Evolutionary conservation across 163 green algal genomes (phyloP).

Genomic region (Chlamydomonas reinhardtii): DNA sequence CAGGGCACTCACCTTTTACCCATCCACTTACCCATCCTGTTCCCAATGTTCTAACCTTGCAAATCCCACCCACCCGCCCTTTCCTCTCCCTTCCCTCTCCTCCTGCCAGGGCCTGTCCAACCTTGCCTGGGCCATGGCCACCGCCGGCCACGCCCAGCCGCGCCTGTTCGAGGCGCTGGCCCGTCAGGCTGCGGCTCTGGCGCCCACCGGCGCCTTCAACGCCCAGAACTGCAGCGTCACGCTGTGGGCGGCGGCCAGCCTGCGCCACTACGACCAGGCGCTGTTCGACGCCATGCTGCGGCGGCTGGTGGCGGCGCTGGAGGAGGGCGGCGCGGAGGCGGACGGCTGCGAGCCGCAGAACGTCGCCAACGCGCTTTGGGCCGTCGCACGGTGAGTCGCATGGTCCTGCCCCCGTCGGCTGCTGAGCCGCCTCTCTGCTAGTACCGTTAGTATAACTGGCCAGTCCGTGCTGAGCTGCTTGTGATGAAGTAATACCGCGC

Average conservation of each 20-base stretch:
- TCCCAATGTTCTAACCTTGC: no score
- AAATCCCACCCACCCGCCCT: no score
- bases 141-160: conserved; percentile 60
- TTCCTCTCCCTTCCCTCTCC: no score
- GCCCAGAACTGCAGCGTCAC: conserved; percentile 58
- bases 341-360: conserved; percentile 62
- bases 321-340: conserved; percentile 5
- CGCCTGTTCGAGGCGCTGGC: conserved; percentile 52
- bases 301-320: conserved; percentile 34
- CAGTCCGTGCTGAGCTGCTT: no score
- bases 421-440: no score
- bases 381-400: conserved; percentile 44
- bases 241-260: conserved; percentile 67
- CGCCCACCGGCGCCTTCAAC: conserved; percentile 50
- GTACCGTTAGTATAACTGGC: no score
- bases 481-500: no score
- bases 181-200: conserved; percentile 39
- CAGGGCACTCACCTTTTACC: no score
- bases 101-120: conserved; percentile 56
- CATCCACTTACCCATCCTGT: no score
- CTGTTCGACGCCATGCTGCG: conserved; percentile 61
- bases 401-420: no score
- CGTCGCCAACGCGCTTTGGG: conserved; percentile 71
- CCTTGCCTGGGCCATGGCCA: conserved; percentile 64
- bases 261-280: conserved; percentile 56